Conservation (phyloP, 352 stramenopile genomes). For the Aphanomyces astaci region DNA sequence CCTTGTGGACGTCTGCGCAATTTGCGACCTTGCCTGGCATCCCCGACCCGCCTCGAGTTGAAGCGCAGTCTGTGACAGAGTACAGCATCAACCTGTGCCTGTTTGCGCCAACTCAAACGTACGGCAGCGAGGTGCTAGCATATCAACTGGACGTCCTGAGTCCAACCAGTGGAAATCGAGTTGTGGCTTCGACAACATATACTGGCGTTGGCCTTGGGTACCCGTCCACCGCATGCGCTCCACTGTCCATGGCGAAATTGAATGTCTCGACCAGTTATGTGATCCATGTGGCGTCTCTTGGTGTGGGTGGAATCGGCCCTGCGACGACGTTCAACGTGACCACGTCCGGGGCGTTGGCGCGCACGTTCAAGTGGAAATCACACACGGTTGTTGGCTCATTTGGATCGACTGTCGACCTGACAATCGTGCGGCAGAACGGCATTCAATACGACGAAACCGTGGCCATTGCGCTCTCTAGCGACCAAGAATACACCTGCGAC, state of each 20-base stretch:
- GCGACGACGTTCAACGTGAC: background rate
- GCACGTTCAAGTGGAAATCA: background rate
- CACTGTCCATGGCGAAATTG: background rate
- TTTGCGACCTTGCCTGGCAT: background rate
- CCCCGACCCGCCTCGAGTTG: background rate
- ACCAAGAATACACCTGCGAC: constrained; percentile 12
- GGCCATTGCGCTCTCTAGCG: background rate
- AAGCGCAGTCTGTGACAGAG: background rate
- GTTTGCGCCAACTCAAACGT: background rate
- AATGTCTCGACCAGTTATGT: background rate
- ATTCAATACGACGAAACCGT: background rate
- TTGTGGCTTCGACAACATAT: background rate
- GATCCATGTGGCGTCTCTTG: background rate
- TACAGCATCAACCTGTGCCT: background rate
- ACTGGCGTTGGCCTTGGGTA: background rate
- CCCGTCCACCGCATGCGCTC: background rate
- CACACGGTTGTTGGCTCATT: background rate
- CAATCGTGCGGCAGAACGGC: background rate
- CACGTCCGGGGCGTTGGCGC: background rate
- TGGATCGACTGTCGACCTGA: background rate
- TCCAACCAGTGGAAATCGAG: background rate
- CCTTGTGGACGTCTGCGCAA: background rate
- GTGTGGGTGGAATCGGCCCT: background rate
- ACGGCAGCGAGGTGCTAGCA: background rate
- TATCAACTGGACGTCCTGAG: background rate